Conservation (phyloP, 441 rosid genomes). For the Adansonia grandidieri region DNA sequence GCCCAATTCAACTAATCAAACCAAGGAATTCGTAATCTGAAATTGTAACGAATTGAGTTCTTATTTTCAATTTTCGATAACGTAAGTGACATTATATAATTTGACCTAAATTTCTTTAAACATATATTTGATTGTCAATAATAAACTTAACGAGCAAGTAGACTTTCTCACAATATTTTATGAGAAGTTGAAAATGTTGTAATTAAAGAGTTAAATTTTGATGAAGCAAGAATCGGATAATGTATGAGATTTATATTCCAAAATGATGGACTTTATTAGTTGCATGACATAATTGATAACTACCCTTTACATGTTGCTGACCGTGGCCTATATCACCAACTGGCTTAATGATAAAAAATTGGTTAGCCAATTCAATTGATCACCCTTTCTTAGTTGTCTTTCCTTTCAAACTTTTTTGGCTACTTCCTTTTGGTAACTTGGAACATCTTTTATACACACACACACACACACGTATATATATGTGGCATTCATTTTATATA, state of each 20-base stretch:
- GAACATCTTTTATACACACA: too few species aligned
- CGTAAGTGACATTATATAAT: too few species aligned
- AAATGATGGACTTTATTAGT: background rate
- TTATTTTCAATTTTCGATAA: too few species aligned
- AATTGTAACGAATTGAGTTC: too few species aligned
- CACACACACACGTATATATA: background rate
- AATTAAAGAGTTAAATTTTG: background rate
- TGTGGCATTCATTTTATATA: background rate
- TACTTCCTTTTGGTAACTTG: too few species aligned
- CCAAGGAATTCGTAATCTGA: too few species aligned
- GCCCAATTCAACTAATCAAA: too few species aligned
- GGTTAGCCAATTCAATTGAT: background rate
- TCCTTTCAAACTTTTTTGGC: too few species aligned
- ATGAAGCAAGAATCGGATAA: background rate
- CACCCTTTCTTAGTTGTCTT: background rate
- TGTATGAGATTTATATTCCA: background rate
- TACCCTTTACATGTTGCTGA: background rate
- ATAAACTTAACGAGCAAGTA: too few species aligned
- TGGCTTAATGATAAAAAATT: background rate
- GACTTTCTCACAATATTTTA: background rate
- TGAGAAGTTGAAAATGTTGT: background rate
- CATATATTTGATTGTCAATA: too few species aligned
- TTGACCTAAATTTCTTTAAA: too few species aligned
- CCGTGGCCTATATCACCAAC: conserved; percentile 7
- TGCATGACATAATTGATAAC: conserved; percentile 7